Base-by-base conservation (phyloP, 768 basidiomycete genomes). In the Leccinum disarticulatum region DNA sequence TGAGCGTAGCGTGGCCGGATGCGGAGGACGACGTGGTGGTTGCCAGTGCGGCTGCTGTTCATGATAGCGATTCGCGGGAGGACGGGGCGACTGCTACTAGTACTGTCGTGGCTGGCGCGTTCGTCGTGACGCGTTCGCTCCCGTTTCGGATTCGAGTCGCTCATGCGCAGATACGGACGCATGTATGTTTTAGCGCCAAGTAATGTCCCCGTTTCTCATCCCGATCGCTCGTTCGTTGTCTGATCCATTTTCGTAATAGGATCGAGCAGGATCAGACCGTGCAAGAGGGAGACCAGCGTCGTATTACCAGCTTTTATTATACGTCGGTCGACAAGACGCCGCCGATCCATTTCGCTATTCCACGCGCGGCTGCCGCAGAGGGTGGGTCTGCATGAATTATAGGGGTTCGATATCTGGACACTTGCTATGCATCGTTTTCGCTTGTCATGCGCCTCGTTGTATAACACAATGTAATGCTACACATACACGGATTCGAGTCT, bases 181-280 rank as follows among this genome's bases (percentile, higher is more conserved):
- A 68, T 28, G 61, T 77, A 31, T 58, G 68, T 15, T 79, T 81
- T 52, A 80, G 76, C 41, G 79, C 78, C 22, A 77, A 67, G 80
- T 80, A 27, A 27, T 4, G 13, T 0, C 19, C 19, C 7, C 0
- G 7, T 27, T n/a, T 10, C 31, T 31, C 31, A 9, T 31, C 3
- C 31, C 33, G 31, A 28, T 46, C 4, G 22, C 1, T 6, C 14
- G 15, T 9, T n/a, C 0, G 10, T 22, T 22, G 22, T 22, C 46
- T 56, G 27, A 56, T 48, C 6, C 2, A 13, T 15, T 22, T 22
- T 8, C 17, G 33, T 6, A 25, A 1, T 36, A 76, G 73, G 63
- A 69, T 74, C 57, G 71, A 69, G 41, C 64, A 57, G 28, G 66
- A 70, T 3, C 50, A 51, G 14, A 57, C 8, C 52, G 63, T 63